Base-by-base conservation (phyloP, 768 basidiomycete species). In the Obba rivulosa region DNA sequence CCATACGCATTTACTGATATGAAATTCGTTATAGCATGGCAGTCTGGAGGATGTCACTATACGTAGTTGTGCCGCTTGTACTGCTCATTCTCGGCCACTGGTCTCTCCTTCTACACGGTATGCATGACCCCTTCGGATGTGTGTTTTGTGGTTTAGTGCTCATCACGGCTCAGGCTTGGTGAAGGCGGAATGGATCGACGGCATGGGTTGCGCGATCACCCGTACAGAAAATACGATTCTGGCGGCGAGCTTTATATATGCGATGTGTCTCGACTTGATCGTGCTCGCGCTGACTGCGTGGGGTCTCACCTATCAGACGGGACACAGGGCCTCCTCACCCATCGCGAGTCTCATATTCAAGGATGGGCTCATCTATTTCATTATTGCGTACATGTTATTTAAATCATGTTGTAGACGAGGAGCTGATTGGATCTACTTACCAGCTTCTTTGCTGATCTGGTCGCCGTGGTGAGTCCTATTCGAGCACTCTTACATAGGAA, bases 311-410 rank as follows among this genome's bases (percentile, higher is more conserved):
- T 67, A 22, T 23, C 62, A 56, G 37, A 17, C 61, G 66, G 34
- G 78, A 72, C 55, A 49, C 13, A 31, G 28, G 28, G 13, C 28
- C 7, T 31, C 28, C 28, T 62, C 62, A 21, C 72, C 71, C 43
- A 74, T 87, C 13, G 71, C 78, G 20, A 72, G 73, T 22, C 70
- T 87, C 69, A 79, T 89, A 24, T 87, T 87, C 61, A 66, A 74
- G 13, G 85, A 88, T 48, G 85, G 86, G n/a, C 64, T 90, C 11
- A 78, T 85, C 45, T 89, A 76, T 66, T 88, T 89, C 68, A 65
- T 89, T 52, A 75, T 89, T 42, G 87, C 87, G 78, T 86, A 55
- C 45, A 79, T 70, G 3, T 48, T 39, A 36, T 46, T 45, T 22
- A 22, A 34, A 38, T 37, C 46, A 20, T 35, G 16, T 4, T n/a